Evolutionary conservation across 331 rosid genomes (phyloP).

Genomic region (Malus hybrid): DNA sequence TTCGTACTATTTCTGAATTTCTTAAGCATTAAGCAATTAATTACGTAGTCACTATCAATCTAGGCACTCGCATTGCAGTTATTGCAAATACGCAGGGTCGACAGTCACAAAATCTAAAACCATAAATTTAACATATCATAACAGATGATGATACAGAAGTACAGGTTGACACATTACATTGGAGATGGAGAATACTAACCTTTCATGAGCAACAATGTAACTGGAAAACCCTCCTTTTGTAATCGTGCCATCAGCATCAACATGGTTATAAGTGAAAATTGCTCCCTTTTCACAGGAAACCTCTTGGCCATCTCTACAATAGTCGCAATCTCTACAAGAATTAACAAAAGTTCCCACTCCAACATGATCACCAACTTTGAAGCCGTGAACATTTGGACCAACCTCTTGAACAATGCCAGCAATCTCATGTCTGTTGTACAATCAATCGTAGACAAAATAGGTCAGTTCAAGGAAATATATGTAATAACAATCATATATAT

Average conservation of each 20-base stretch:
- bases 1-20: background rate
- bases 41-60: background rate
- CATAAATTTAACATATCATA: background rate
- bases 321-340: slow-evolving; percentile 60
- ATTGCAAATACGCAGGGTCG: too few relatives aligned
- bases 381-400: slow-evolving; percentile 45
- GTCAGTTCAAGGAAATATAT: background rate
- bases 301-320: slow-evolving; percentile 43
- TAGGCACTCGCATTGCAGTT: too few relatives aligned
- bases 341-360: slow-evolving; percentile 66
- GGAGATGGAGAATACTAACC: slow-evolving; percentile 21
- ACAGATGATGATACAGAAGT: background rate
- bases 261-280: slow-evolving; percentile 31
- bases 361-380: slow-evolving; percentile 61
- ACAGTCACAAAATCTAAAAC: too few relatives aligned
- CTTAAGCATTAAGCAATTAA: background rate
- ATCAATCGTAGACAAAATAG: background rate
- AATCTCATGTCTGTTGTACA: slow-evolving; percentile 55
- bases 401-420: slow-evolving; percentile 56
- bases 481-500: background rate
- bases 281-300: slow-evolving; percentile 32
- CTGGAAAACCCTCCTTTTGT: slow-evolving; percentile 76
- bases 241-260: slow-evolving; percentile 59
- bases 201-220: slow-evolving; percentile 49
- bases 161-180: background rate